Evolutionary conservation across 768 basidiomycete genomes (phyloP).

Genomic region (Tephrocybe sp.): DNA sequence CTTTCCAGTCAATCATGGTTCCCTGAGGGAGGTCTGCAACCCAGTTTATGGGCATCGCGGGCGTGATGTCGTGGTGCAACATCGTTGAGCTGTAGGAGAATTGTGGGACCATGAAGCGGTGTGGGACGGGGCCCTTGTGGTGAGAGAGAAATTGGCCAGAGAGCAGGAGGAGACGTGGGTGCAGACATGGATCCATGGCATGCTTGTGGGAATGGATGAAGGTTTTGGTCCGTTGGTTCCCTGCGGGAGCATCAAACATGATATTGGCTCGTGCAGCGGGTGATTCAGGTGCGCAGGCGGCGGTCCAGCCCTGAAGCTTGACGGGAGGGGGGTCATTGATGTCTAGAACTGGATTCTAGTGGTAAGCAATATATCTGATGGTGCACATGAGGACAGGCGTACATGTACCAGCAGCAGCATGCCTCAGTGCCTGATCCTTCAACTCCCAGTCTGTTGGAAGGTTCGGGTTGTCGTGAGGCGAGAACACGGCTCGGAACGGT

Average conservation of each 20-base stretch:
- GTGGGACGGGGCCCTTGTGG: conserved; percentile 41
- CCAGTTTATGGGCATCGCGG: conserved; percentile 47
- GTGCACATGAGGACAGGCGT: conserved; percentile 7
- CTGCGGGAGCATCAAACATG: conserved; percentile 23
- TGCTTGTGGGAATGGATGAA: conserved; percentile 47
- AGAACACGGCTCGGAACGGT: conserved; percentile 50
- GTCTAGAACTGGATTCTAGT: conserved; percentile 30
- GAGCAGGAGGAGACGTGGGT: conserved; percentile 35
- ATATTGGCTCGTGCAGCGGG: conserved; percentile 28
- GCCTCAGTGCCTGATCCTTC: conserved; percentile 31
- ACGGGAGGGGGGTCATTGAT: conserved; percentile 27
- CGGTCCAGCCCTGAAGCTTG: conserved; percentile 36
- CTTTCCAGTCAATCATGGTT: conserved; percentile 55
- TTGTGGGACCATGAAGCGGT: conserved; percentile 42
- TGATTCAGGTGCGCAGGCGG: conserved; percentile 36
- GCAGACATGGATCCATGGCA: conserved; percentile 48
- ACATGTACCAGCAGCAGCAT: conserved; percentile 38
- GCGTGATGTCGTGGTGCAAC: conserved; percentile 54
- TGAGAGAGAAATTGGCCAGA: conserved; percentile 57
- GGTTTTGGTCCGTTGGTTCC: conserved; percentile 24
- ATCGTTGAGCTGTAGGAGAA: conserved; percentile 49
- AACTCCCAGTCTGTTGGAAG: conserved; percentile 36
- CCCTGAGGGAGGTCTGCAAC: conserved; percentile 34
- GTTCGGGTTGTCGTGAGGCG: conserved; percentile 50
- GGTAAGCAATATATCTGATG: background rate